phyloP scores from a whole-genome alignment of 495 filamentous ascomycete genomes.

The Hypomontagnella submonticulosa region DNA sequence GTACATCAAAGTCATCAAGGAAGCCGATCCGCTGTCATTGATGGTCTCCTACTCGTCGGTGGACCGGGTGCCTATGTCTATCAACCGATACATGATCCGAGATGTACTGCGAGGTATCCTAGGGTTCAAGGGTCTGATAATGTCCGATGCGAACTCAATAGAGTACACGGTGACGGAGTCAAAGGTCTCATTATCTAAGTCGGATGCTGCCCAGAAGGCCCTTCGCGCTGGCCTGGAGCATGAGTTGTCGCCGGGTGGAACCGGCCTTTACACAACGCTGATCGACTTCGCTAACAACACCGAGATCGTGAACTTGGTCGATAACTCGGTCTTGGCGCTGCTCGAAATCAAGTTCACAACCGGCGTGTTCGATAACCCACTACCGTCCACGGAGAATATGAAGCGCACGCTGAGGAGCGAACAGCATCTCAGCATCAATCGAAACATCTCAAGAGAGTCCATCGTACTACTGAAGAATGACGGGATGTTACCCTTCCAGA shows the following conservation, averaged over 20 bases:
- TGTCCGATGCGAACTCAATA: conserved; percentile 36
- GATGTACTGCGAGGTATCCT: conserved; percentile 55
- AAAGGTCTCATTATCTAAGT: conserved; percentile 13
- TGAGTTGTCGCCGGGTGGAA: conserved; percentile 33
- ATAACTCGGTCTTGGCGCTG: conserved; percentile 18
- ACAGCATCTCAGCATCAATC: conserved; percentile 28
- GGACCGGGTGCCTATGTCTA: conserved; percentile 37
- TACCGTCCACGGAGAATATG: conserved; percentile 21
- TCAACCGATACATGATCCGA: conserved; percentile 60
- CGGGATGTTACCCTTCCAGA: conserved; percentile 16
- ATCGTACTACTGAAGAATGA: conserved; percentile 34
- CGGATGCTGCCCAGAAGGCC: conserved; percentile 32
- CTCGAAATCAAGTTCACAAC: conserved; percentile 32
- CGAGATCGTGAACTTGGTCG: conserved; percentile 17
- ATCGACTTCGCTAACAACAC: conserved; percentile 19
- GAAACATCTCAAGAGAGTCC: conserved; percentile 28
- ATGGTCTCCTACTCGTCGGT: conserved; percentile 34
- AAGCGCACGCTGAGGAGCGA: conserved; percentile 14
- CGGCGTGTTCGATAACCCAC: conserved; percentile 29
- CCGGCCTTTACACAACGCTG: conserved; percentile 18
- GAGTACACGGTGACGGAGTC: conserved; percentile 12
- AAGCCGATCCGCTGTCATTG: conserved; percentile 17
- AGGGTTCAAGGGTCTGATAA: conserved; percentile 33
- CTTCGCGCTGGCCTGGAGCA: conserved; percentile 28
- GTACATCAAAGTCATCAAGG: conserved; percentile 32